Evolutionary conservation across 108 stramenopile genomes (phyloP).

Genomic region (Aureococcus anophagefferens): DNA sequence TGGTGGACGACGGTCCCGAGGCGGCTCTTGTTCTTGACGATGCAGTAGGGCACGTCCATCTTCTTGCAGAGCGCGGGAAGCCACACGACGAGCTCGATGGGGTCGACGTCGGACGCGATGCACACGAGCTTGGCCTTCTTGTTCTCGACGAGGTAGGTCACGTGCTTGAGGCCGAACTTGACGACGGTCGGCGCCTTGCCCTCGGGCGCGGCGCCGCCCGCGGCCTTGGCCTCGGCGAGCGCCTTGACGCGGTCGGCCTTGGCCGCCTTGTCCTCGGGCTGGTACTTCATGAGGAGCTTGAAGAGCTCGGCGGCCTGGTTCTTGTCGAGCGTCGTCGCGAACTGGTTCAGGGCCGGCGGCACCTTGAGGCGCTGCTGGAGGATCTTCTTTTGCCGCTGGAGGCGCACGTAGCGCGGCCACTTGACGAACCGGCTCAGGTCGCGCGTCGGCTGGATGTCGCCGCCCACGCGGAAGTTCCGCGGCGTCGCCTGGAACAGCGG

Average conservation of each 20-base stretch:
- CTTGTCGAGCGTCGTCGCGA: constrained; percentile 90
- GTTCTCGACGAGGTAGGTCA: constrained; percentile 94
- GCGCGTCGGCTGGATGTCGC: constrained; percentile 79
- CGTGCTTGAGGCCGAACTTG: constrained; percentile 98
- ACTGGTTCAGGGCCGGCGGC: constrained; percentile 95
- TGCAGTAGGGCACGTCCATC: constrained; percentile 97
- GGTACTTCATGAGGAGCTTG: constrained; percentile 95
- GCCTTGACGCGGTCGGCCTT: constrained; percentile 95
- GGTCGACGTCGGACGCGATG: constrained; percentile 97
- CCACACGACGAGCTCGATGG: constrained; percentile 97
- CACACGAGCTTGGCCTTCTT: constrained; percentile 96
- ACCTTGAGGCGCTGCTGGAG: constrained; percentile 96
- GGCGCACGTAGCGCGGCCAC: constrained; percentile 94
- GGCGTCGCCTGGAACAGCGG: constrained; percentile 86
- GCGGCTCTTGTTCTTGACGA: constrained; percentile 98
- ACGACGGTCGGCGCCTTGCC: constrained; percentile 53
- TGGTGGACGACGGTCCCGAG: constrained; percentile 93
- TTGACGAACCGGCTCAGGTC: constrained; percentile 93
- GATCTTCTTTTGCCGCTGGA: constrained; percentile 97
- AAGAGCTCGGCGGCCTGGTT: constrained; percentile 94
- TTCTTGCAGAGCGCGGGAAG: constrained; percentile 97
- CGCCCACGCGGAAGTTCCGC: constrained; percentile 78
- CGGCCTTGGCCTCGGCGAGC: constrained; percentile 78
- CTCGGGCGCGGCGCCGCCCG: constrained; percentile 46
- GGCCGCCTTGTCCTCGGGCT: constrained; percentile 88